These are phyloP conservation scores for Pyrus betulifolia DNA, from an alignment of 306 rosid genomes.

Conservation along the genomic window DNA sequence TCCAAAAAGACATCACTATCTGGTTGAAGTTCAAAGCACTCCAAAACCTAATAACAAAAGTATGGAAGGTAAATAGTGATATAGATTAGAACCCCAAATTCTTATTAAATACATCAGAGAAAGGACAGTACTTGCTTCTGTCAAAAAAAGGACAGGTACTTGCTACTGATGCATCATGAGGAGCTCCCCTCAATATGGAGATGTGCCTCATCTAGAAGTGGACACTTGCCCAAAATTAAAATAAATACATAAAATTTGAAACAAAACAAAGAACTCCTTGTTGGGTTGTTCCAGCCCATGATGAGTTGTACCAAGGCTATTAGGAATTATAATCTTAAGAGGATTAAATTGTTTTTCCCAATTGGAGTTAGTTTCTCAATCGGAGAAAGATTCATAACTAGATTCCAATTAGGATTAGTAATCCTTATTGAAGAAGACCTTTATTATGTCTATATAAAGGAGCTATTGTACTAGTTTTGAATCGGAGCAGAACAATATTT, in stretches of 20 bases:
- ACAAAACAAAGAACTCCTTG: background rate
- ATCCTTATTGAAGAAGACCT: no score
- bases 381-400: no score
- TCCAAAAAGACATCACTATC: conserved; percentile 66
- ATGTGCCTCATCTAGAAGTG: background rate
- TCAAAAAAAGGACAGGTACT: conserved; percentile 10
- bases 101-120: background rate
- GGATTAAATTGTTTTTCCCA: no score
- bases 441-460: no score
- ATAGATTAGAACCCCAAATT: background rate
- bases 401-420: no score
- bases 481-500: no score
- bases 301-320: no score
- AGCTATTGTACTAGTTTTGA: no score
- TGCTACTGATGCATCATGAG: background rate
- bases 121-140: no score
- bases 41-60: conserved; percentile 57
- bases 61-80: background rate
- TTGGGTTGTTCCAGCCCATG: no score
- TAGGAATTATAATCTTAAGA: no score
- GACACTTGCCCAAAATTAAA: background rate
- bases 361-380: no score
- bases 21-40: conserved; percentile 94
- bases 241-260: background rate
- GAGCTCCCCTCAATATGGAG: background rate